Conservation (phyloP, 306 rosid genomes). For the Prunus padus region DNA sequence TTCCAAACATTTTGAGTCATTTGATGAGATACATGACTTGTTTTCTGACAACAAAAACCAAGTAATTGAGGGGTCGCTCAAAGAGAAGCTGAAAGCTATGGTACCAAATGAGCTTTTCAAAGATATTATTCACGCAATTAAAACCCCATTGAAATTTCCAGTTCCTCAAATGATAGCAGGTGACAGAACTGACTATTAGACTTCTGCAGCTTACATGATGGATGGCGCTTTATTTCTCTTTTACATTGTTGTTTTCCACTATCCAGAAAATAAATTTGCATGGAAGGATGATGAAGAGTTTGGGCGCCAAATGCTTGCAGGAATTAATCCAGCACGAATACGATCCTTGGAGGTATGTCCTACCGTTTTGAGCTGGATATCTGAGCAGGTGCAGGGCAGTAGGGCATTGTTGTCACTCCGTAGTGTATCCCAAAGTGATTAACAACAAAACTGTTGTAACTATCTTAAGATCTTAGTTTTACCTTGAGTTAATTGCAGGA, state of each 20-base stretch:
- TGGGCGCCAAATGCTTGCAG: slow-evolving; percentile 82
- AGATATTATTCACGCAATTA: slow-evolving; percentile 36
- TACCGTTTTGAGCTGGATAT: background rate
- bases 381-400: background rate
- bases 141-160: slow-evolving; percentile 32
- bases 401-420: background rate
- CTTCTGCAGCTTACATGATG: slow-evolving; percentile 3
- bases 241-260: background rate
- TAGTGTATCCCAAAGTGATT: background rate
- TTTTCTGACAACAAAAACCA: slow-evolving; percentile 41
- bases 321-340: slow-evolving; percentile 64
- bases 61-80: slow-evolving; percentile 39
- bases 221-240: background rate
- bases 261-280: slow-evolving; percentile 49
- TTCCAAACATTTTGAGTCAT: slow-evolving; percentile 40
- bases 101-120: slow-evolving; percentile 36
- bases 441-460: background rate
- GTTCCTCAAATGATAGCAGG: slow-evolving; percentile 54
- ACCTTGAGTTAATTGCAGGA: slow-evolving; percentile 29
- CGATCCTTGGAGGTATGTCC: slow-evolving; percentile 43
- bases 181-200: slow-evolving; percentile 11
- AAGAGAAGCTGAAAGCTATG: slow-evolving; percentile 37
- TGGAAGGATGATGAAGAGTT: slow-evolving; percentile 76
- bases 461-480: background rate
- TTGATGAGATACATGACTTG: slow-evolving; percentile 41